Evolutionary conservation across 169 alveolate genomes (phyloP).

Genomic region (Plasmodium ovale): DNA sequence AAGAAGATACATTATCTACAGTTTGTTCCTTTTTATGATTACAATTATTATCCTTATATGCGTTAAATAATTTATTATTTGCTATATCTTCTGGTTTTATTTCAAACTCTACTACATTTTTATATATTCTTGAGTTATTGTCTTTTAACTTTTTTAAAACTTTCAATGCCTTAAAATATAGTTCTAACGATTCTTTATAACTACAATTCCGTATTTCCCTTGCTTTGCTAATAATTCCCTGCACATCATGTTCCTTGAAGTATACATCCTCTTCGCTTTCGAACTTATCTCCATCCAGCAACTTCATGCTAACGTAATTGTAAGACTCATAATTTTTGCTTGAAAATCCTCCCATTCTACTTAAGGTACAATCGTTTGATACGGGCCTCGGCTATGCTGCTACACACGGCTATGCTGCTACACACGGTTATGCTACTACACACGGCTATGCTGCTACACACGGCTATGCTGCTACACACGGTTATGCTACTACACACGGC

Average conservation of each 20-base stretch:
- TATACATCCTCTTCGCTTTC: constrained; percentile 30
- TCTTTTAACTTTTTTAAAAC: constrained; percentile 51
- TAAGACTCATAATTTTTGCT: constrained; percentile 58
- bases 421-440: too few species aligned
- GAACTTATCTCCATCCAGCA: constrained; percentile 15
- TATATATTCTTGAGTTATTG: constrained; percentile 37
- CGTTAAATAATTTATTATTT: neutral
- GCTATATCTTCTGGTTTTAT: constrained; percentile 45
- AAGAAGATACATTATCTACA: neutral
- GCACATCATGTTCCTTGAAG: constrained; percentile 30
- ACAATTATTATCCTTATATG: neutral
- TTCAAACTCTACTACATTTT: constrained; percentile 62
- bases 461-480: too few species aligned
- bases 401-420: too few species aligned
- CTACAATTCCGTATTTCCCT: constrained; percentile 40
- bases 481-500: too few species aligned
- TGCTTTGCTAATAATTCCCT: constrained; percentile 36
- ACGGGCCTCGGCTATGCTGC: neutral
- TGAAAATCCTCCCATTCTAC: constrained; percentile 48
- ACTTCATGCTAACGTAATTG: constrained; percentile 57
- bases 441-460: too few species aligned
- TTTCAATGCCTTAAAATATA: constrained; percentile 51
- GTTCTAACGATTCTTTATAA: constrained; percentile 41
- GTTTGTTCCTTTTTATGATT: neutral
- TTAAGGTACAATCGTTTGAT: neutral